A percentile compares a stretch with the other conserved stretches of the same genome.
phyloP scores from a whole-genome alignment of 768 basidiomycete species.

The Mycena vulgaris region DNA sequence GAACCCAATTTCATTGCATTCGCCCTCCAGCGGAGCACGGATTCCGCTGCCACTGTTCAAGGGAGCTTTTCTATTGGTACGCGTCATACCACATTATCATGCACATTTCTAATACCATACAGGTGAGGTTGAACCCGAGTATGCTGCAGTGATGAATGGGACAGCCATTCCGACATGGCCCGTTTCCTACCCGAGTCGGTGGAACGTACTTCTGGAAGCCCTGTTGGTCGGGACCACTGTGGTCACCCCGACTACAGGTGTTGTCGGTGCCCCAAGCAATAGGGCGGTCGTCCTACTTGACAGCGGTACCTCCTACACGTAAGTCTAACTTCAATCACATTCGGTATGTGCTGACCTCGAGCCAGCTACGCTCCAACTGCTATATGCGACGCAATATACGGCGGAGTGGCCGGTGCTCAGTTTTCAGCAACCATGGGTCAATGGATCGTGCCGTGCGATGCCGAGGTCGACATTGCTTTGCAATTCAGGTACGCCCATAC shows the following conservation, averaged over 20 bases:
- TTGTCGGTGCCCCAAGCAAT: conserved; percentile 72
- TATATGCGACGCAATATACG: conserved; percentile 80
- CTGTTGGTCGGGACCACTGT: conserved; percentile 72
- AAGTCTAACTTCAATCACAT: conserved; percentile 43
- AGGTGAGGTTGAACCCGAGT: conserved; percentile 80
- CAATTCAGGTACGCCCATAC: conserved; percentile 75
- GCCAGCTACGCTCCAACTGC: conserved; percentile 77
- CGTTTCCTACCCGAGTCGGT: conserved; percentile 70
- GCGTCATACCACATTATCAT: conserved; percentile 33
- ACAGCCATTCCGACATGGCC: conserved; percentile 84
- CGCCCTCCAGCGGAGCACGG: conserved; percentile 73
- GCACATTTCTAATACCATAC: neutral
- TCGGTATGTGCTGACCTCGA: conserved; percentile 26
- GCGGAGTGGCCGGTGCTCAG: conserved; percentile 72
- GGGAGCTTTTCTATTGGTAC: conserved; percentile 83
- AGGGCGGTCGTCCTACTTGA: conserved; percentile 85
- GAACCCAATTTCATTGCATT: conserved; percentile 90
- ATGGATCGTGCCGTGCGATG: conserved; percentile 83
- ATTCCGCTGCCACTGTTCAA: conserved; percentile 67
- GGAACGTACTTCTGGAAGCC: conserved; percentile 85
- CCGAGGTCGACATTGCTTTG: conserved; percentile 84
- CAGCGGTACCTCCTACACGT: conserved; percentile 88
- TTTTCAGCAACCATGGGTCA: conserved; percentile 67
- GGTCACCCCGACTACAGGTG: conserved; percentile 66
- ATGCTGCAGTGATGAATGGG: conserved; percentile 70